Evolutionary conservation across 345 rosid species (phyloP).

Genomic region (Streptanthus diversifolius): DNA sequence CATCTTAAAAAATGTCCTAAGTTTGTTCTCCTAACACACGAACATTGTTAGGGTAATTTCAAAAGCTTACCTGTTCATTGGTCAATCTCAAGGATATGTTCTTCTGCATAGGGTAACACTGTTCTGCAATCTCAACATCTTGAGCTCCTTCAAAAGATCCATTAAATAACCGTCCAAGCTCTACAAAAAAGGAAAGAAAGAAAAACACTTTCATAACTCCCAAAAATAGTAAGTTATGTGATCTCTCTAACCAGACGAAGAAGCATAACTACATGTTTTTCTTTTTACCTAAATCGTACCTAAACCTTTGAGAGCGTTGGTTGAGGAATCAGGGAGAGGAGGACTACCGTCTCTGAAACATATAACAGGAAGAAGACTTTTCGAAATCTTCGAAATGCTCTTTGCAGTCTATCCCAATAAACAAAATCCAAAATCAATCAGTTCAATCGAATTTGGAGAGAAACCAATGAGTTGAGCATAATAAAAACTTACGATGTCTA

Average conservation of each 20-base stretch:
- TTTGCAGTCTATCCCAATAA: conserved; percentile 40
- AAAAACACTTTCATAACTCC: conserved; percentile 7
- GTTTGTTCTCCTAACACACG: background rate
- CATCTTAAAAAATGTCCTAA: background rate
- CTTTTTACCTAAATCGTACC: conserved; percentile 42
- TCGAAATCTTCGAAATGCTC: conserved; percentile 45
- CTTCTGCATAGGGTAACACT: conserved; percentile 83
- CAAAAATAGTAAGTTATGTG: background rate
- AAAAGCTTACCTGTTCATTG: conserved; percentile 70
- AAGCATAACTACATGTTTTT: background rate
- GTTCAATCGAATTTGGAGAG: background rate
- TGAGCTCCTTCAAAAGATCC: conserved; percentile 49
- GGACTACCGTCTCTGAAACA: conserved; percentile 96
- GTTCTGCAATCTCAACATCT: conserved; percentile 57
- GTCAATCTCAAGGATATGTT: conserved; percentile 62
- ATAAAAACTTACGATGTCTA: conserved; percentile 63
- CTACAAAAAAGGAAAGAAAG: conserved; percentile 24
- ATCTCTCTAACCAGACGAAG: background rate
- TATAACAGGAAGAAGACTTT: conserved; percentile 59
- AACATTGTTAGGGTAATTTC: background rate
- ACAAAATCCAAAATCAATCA: background rate
- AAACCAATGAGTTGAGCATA: background rate
- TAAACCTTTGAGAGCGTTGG: conserved; percentile 45
- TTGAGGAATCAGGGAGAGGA: conserved; percentile 75
- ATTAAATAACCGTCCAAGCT: conserved; percentile 45